These are phyloP conservation scores for Sungouiozyma ichnusensis DNA, from an alignment of 805 yeast genomes.

Conservation along the genomic window DNA sequence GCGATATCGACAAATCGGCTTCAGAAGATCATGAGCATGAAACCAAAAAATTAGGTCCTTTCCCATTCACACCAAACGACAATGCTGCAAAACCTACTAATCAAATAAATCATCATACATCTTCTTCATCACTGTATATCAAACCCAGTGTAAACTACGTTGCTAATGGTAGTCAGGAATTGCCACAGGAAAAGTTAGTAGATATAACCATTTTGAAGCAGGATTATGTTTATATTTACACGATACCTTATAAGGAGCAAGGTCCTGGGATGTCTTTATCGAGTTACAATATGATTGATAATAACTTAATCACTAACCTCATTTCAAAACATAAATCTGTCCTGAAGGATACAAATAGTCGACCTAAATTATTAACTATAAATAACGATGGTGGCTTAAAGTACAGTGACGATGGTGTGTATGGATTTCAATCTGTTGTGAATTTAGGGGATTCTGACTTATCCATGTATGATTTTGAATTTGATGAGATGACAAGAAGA, in stretches of 20 bases:
- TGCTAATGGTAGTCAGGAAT: not conserved
- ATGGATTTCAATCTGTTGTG: constrained; percentile 10
- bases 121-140: not conserved
- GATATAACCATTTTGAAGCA: constrained; percentile 16
- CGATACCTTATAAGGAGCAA: constrained; percentile 16
- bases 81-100: not conserved
- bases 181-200: not conserved
- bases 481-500: constrained; percentile 44
- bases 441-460: constrained; percentile 37
- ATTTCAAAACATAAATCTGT: constrained; percentile 11
- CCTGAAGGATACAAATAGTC: constrained; percentile 5
- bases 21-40: not conserved
- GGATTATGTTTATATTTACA: constrained; percentile 18
- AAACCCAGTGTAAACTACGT: not conserved
- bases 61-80: not conserved
- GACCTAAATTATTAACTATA: constrained; percentile 13
- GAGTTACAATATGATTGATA: constrained; percentile 18
- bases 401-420: constrained; percentile 7
- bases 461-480: constrained; percentile 74
- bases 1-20: not conserved
- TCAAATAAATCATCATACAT: too few relatives aligned
- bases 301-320: constrained; percentile 16
- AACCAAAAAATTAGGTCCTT: not conserved
- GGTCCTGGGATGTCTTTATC: constrained; percentile 21
- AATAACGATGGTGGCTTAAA: constrained; percentile 13